These are phyloP conservation scores for Lactarius psammicola DNA, from an alignment of 768 basidiomycete genomes.

Conservation along the genomic window DNA sequence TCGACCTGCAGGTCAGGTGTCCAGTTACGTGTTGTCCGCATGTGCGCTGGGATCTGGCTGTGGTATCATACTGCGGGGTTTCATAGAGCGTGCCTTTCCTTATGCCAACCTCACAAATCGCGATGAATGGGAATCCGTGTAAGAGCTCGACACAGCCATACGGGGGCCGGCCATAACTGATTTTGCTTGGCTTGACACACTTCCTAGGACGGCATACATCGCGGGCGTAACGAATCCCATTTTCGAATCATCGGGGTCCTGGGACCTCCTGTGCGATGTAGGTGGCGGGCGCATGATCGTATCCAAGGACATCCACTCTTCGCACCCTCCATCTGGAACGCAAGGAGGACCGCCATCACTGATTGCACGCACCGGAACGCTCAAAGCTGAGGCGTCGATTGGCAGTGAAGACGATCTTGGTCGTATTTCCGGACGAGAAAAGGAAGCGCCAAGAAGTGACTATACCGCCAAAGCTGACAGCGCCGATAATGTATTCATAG, in stretches of 20 bases:
- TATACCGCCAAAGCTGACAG: constrained; percentile 56
- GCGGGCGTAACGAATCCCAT: constrained; percentile 98
- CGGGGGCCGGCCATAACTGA: not conserved
- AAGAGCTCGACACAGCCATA: constrained; percentile 37
- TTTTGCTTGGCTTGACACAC: not conserved
- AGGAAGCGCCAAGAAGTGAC: constrained; percentile 46
- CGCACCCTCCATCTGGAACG: constrained; percentile 41
- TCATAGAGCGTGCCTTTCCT: constrained; percentile 90
- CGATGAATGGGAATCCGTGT: constrained; percentile 90
- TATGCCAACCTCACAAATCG: constrained; percentile 88
- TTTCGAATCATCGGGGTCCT: constrained; percentile 80
- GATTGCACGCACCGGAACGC: constrained; percentile 54
- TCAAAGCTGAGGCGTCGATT: constrained; percentile 62
- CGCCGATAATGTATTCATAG: constrained; percentile 85
- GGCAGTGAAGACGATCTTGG: constrained; percentile 71
- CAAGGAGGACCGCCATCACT: constrained; percentile 38
- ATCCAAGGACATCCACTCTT: constrained; percentile 74
- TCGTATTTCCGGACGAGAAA: constrained; percentile 53
- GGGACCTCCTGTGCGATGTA: constrained; percentile 95
- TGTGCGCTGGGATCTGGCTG: constrained; percentile 93
- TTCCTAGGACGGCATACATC: constrained; percentile 79
- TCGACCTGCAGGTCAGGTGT: constrained; percentile 86
- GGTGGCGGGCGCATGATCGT: constrained; percentile 84
- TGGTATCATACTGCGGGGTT: constrained; percentile 78
- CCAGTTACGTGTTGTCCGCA: constrained; percentile 88